A percentile compares a stretch with the other conserved stretches of the same genome.
Conservation (phyloP, 306 rosid species). For the Sicyos baderoa region DNA sequence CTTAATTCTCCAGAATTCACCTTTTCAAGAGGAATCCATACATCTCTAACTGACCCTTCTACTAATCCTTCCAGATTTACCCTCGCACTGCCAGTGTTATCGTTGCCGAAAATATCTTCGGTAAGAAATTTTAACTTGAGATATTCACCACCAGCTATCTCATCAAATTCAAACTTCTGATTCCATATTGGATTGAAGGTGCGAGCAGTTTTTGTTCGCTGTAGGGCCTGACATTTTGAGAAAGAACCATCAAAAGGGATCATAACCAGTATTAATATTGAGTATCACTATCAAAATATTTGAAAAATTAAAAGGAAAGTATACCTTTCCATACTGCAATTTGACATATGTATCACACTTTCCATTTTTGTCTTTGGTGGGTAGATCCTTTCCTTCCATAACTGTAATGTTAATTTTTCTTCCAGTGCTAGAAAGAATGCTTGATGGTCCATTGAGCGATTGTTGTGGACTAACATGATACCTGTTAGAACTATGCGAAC, state of each 20-base stretch:
- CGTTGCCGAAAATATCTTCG: conserved; percentile 64
- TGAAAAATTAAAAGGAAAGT: not conserved
- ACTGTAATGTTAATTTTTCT: conserved; percentile 68
- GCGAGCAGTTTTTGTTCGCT: conserved; percentile 54
- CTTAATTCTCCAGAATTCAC: conserved; percentile 87
- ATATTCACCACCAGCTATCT: conserved; percentile 65
- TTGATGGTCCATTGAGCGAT: conserved; percentile 59
- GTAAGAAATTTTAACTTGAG: conserved; percentile 56
- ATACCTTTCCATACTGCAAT: conserved; percentile 86
- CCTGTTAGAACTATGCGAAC: conserved; percentile 56
- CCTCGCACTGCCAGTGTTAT: conserved; percentile 73
- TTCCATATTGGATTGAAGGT: conserved; percentile 63
- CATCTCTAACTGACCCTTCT: conserved; percentile 41
- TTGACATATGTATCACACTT: conserved; percentile 64
- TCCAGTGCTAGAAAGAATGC: conserved; percentile 59
- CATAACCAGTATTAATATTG: not conserved
- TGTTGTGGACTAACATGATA: conserved; percentile 32
- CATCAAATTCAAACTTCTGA: conserved; percentile 77
- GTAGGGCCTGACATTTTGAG: conserved; percentile 38
- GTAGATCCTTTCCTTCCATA: conserved; percentile 70
- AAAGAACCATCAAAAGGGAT: not conserved
- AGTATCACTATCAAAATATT: not conserved
- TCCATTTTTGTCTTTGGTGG: conserved; percentile 59
- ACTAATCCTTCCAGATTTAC: conserved; percentile 88
- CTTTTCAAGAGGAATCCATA: conserved; percentile 91